Conservation (phyloP, 352 stramenopile species). For the Phytophthora crassamura region DNA sequence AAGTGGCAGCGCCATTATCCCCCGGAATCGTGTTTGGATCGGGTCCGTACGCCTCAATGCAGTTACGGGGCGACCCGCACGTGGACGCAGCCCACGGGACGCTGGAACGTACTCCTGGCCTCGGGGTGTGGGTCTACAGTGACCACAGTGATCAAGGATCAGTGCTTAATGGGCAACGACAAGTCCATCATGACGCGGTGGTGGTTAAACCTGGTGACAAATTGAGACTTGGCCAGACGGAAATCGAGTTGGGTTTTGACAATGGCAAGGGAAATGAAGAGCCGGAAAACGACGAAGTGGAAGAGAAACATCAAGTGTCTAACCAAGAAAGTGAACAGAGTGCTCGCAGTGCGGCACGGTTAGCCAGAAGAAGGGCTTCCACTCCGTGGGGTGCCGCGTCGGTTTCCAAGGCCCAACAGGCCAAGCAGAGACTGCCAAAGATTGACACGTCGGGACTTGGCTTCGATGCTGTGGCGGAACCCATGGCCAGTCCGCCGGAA, state of each 20-base stretch:
- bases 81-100: conserved; percentile 52
- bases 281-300: conserved; percentile 5
- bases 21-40: conserved; percentile 27
- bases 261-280: conserved; percentile 1
- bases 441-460: conserved; percentile 43
- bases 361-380: conserved; percentile 27
- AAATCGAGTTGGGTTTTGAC: conserved; percentile 55
- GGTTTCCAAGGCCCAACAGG: conserved; percentile 19
- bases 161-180: conserved; percentile 44
- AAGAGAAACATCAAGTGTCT: conserved; percentile 16
- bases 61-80: conserved; percentile 19
- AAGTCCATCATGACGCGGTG: conserved; percentile 55
- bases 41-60: conserved; percentile 11
- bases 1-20: conserved; percentile 5
- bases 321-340: conserved; percentile 23
- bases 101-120: conserved; percentile 51
- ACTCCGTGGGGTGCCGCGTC: conserved; percentile 9
- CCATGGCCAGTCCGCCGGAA: conserved; percentile 41
- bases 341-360: conserved; percentile 4
- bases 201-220: conserved; percentile 66
- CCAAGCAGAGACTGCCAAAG: conserved; percentile 27
- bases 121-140: conserved; percentile 78
- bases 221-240: conserved; percentile 59
- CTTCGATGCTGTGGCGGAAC: conserved; percentile 4
- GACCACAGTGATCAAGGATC: conserved; percentile 72